Percentiles rank a stretch among this genome's conserved stretches.
phyloP scores from a whole-genome alignment of 176 grass and related monocot genomes.

The Avena eriantha region DNA sequence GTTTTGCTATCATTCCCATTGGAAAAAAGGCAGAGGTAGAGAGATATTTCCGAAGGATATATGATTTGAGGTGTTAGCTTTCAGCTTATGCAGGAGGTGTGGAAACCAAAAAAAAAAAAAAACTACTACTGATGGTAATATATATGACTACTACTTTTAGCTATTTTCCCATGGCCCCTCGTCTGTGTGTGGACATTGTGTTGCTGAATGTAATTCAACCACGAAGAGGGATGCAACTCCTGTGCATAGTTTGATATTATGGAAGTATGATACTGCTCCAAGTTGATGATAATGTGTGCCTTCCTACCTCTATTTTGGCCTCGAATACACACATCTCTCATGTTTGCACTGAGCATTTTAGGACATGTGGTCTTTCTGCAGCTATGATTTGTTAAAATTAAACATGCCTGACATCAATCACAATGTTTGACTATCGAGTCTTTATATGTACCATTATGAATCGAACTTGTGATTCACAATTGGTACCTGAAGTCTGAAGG shows the following conservation, averaged over 20 bases:
- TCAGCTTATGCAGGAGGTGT: background rate
- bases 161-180: conserved; percentile 25
- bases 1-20: conserved; percentile 25
- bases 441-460: background rate
- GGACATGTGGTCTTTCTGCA: background rate
- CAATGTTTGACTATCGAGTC: no score
- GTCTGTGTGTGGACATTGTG: conserved; percentile 2
- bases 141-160: conserved; percentile 22
- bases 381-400: background rate
- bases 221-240: background rate
- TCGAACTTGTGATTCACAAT: background rate
- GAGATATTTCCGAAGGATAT: conserved; percentile 9
- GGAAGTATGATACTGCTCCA: background rate
- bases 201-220: conserved; percentile 37
- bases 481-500: background rate
- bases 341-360: background rate
- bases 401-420: no score
- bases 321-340: background rate
- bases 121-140: conserved; percentile 12
- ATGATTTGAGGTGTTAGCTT: conserved; percentile 27
- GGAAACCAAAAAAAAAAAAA: background rate
- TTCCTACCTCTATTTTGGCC: background rate
- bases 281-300: background rate
- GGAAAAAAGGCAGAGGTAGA: conserved; percentile 32
- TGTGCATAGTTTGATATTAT: conserved; percentile 37